phyloP scores from a whole-genome alignment of 1,284 basidiomycete genomes.

The Trichosporon sp. region DNA sequence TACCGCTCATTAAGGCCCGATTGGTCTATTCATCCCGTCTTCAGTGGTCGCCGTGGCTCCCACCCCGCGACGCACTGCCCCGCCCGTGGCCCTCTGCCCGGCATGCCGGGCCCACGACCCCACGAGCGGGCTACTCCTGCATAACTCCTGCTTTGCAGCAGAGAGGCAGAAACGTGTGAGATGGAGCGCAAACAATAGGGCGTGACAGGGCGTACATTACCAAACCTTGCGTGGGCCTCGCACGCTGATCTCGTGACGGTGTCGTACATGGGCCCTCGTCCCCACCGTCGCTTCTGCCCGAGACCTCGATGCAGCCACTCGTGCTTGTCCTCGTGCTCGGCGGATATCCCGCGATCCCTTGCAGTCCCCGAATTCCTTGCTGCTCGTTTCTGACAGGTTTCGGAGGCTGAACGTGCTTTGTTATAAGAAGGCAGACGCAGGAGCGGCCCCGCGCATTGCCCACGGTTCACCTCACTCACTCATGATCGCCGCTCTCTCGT shows the following conservation, averaged over 20 bases:
- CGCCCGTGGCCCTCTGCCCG: not conserved
- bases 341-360: not conserved
- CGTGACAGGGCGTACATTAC: not conserved
- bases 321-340: not conserved
- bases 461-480: not conserved
- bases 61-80: not conserved
- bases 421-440: too few species aligned
- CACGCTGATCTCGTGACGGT: not conserved
- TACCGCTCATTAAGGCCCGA: slow-evolving; percentile 2
- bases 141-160: too few species aligned
- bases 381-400: too few species aligned
- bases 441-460: too few species aligned
- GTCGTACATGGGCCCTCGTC: not conserved
- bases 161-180: not conserved
- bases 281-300: not conserved
- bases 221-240: not conserved
- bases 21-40: not conserved
- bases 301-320: not conserved
- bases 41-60: too few species aligned
- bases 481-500: not conserved
- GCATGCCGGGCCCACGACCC: too few species aligned
- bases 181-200: not conserved
- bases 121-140: too few species aligned
- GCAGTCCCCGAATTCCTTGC: not conserved
- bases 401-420: too few species aligned